These are phyloP conservation scores for Irpex rosettiformis DNA, from an alignment of 1,284 basidiomycete genomes.

Conservation along the genomic window DNA sequence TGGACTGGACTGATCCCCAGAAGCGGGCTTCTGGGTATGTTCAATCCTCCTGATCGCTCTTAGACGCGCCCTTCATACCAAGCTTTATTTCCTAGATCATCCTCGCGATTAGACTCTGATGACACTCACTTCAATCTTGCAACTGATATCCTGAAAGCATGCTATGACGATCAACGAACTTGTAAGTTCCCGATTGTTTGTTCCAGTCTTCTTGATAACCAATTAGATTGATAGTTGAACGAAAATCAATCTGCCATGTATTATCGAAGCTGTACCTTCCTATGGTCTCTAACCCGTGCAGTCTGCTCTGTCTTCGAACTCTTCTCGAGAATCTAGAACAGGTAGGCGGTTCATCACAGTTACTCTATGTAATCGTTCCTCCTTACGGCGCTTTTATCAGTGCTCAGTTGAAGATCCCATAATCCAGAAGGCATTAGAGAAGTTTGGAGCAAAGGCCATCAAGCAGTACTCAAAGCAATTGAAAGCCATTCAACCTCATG, in stretches of 20 bases:
- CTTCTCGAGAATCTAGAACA: neutral
- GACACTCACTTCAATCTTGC: slow-evolving; percentile 76
- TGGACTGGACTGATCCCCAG: slow-evolving; percentile 90
- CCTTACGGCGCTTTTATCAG: neutral
- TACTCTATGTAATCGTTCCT: no score
- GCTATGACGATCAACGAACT: slow-evolving; percentile 43
- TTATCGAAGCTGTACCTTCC: slow-evolving; percentile 75
- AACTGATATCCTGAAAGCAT: slow-evolving; percentile 61
- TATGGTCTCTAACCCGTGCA: slow-evolving; percentile 1
- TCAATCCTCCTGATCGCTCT: neutral
- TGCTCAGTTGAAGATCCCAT: slow-evolving; percentile 7
- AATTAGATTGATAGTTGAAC: slow-evolving; percentile 44
- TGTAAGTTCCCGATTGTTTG: slow-evolving; percentile 25
- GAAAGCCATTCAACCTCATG: neutral
- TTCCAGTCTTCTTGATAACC: neutral
- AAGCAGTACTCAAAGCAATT: slow-evolving; percentile 11
- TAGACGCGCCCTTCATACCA: slow-evolving; percentile 1
- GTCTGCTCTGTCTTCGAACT: slow-evolving; percentile 5
- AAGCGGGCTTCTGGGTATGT: slow-evolving; percentile 59
- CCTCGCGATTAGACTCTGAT: slow-evolving; percentile 11
- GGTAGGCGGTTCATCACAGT: no score
- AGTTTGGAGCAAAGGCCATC: slow-evolving; percentile 7
- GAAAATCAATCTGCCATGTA: slow-evolving; percentile 78
- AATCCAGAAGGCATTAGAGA: slow-evolving; percentile 10
- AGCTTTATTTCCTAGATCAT: slow-evolving; percentile 27